Conservation (phyloP, 148 eudicot species). For the Camellia japonica region DNA sequence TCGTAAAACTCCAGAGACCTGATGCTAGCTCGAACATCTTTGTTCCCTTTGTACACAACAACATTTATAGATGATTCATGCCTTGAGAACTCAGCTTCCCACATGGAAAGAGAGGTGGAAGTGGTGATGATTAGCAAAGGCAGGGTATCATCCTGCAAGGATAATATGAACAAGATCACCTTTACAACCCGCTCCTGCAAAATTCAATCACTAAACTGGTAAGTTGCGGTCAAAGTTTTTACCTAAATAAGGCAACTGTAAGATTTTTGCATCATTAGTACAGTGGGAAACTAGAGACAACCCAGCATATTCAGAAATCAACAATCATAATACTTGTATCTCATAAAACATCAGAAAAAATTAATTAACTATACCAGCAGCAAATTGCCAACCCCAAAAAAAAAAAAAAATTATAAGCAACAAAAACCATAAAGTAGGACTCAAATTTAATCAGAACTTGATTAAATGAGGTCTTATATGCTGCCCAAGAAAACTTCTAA, state of each 20-base stretch:
- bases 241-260: conserved; percentile 6
- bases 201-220: conserved; percentile 19
- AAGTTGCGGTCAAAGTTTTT: neutral
- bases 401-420: too few species aligned
- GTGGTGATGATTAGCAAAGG: conserved; percentile 51
- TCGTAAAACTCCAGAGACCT: conserved; percentile 46
- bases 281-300: neutral
- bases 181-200: conserved; percentile 49
- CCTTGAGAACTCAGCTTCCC: conserved; percentile 55
- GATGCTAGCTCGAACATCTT: conserved; percentile 44
- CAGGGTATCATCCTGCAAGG: conserved; percentile 27
- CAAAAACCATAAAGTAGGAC: too few species aligned
- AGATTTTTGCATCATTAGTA: neutral
- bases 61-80: conserved; percentile 34
- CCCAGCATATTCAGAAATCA: too few species aligned
- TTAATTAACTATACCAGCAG: too few species aligned
- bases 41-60: conserved; percentile 49
- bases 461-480: too few species aligned
- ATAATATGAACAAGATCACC: conserved; percentile 39
- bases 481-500: too few species aligned
- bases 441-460: too few species aligned
- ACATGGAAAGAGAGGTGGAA: conserved; percentile 27
- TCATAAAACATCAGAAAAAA: too few species aligned
- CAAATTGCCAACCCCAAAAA: too few species aligned
- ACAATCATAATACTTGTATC: too few species aligned